Evolutionary conservation across 2,329 filamentous ascomycete genomes (phyloP).

Genomic region (Camillea tinctor): DNA sequence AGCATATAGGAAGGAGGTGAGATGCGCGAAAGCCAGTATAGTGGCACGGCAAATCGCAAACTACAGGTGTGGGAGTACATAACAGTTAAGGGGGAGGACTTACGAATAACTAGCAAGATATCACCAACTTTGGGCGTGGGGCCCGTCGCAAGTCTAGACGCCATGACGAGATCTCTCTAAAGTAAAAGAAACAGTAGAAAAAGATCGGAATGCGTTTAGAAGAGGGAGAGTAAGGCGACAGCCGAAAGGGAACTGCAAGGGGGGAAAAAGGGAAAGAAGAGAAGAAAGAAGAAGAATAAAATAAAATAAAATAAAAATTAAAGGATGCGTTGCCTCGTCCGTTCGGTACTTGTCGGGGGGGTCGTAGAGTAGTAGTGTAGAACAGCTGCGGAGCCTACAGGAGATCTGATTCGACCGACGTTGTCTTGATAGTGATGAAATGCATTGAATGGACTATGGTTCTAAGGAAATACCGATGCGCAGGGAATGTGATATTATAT

Average conservation of each 20-base stretch:
- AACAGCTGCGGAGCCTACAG: conserved; percentile 16
- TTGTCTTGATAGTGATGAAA: conserved; percentile 23
- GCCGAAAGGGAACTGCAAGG: conserved; percentile 3
- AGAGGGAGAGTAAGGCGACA: neutral
- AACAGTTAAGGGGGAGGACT: conserved; percentile 36
- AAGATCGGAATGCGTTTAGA: neutral
- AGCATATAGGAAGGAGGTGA: neutral
- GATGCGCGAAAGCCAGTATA: neutral
- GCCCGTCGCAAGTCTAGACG: conserved; percentile 42
- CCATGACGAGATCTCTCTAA: conserved; percentile 36
- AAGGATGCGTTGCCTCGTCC: conserved; percentile 13
- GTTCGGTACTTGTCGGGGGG: conserved; percentile 15
- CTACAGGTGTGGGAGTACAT: neutral
- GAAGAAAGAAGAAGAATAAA: too few relatives aligned
- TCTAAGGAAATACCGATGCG: conserved; percentile 3
- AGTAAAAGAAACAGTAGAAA: neutral
- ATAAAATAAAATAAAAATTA: too few relatives aligned
- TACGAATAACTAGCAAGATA: conserved; percentile 70
- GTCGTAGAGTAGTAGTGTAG: too few relatives aligned
- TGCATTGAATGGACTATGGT: conserved; percentile 18
- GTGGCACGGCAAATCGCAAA: neutral
- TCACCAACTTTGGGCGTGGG: conserved; percentile 62
- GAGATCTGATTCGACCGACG: conserved; percentile 27
- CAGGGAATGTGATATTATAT: conserved; percentile 5
- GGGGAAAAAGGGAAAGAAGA: conserved; percentile 6